Percentiles rank a stretch among this genome's conserved stretches.
Conservation (phyloP, 495 filamentous ascomycete species). For the Choiromyces venosus region DNA sequence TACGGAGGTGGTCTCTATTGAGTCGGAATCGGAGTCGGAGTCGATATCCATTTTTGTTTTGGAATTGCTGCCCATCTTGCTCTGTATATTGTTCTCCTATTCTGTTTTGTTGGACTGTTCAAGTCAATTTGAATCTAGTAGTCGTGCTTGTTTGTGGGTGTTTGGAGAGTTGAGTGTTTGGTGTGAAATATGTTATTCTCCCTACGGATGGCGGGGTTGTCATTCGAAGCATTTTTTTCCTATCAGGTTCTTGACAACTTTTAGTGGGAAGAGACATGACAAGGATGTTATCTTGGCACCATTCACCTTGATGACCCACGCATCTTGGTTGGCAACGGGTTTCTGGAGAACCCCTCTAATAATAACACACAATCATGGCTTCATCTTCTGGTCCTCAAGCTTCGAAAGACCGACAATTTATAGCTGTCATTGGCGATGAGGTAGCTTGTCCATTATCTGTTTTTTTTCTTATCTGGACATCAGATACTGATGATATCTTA, state of each 20-base stretch:
- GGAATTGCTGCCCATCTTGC: neutral
- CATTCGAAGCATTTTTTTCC: neutral
- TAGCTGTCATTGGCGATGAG: constrained; percentile 97
- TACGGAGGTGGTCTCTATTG: constrained; percentile 73
- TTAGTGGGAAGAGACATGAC: neutral
- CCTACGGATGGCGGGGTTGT: neutral
- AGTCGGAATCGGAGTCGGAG: constrained; percentile 75
- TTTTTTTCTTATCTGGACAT: neutral
- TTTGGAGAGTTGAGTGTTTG: neutral
- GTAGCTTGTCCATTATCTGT: constrained; percentile 47
- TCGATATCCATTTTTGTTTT: constrained; percentile 65
- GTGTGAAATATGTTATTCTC: neutral
- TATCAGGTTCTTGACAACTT: neutral
- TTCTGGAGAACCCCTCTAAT: neutral
- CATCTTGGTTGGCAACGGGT: neutral
- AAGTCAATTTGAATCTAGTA: constrained; percentile 48
- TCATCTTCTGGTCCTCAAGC: constrained; percentile 6
- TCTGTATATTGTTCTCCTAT: neutral
- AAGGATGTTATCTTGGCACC: neutral
- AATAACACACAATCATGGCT: neutral
- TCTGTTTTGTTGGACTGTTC: neutral
- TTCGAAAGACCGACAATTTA: constrained; percentile 82
- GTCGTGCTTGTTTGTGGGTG: neutral
- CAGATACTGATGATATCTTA: constrained; percentile 7
- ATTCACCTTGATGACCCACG: neutral